Evolutionary conservation across 2,329 filamentous ascomycete species (phyloP).

Genomic region (Mycogone perniciosa): DNA sequence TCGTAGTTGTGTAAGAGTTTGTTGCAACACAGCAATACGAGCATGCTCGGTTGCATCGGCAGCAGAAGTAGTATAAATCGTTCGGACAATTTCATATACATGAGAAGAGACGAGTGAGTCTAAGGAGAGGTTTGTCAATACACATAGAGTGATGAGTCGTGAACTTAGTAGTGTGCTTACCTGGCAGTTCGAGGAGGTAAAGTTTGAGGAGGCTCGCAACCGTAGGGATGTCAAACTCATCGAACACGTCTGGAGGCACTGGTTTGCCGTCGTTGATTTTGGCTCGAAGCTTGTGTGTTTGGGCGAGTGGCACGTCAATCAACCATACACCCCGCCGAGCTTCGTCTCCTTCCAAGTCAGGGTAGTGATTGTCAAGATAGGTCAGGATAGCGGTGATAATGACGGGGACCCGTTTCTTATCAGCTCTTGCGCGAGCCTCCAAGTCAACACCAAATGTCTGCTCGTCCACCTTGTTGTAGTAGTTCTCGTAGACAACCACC

Average conservation of each 20-base stretch:
- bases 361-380: constrained; percentile 94
- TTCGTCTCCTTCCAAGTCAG: constrained; percentile 94
- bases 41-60: constrained; percentile 70
- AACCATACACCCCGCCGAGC: constrained; percentile 90
- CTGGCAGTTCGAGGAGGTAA: constrained; percentile 89
- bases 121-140: constrained; percentile 27
- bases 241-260: constrained; percentile 67
- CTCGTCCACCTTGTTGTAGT: constrained; percentile 96
- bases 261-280: constrained; percentile 82
- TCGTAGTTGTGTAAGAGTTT: constrained; percentile 87
- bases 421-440: constrained; percentile 86
- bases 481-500: constrained; percentile 94
- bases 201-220: constrained; percentile 89
- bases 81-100: constrained; percentile 98
- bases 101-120: constrained; percentile 98
- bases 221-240: constrained; percentile 88
- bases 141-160: background rate
- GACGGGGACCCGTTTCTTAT: constrained; percentile 90
- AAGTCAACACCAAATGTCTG: constrained; percentile 97
- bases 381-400: constrained; percentile 90
- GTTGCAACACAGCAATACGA: constrained; percentile 86
- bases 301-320: constrained; percentile 77
- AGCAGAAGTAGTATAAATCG: constrained; percentile 81
- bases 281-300: constrained; percentile 77
- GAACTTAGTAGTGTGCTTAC: constrained; percentile 43